Conservation (phyloP, 352 stramenopile genomes). For the Phytophthora ramorum region DNA sequence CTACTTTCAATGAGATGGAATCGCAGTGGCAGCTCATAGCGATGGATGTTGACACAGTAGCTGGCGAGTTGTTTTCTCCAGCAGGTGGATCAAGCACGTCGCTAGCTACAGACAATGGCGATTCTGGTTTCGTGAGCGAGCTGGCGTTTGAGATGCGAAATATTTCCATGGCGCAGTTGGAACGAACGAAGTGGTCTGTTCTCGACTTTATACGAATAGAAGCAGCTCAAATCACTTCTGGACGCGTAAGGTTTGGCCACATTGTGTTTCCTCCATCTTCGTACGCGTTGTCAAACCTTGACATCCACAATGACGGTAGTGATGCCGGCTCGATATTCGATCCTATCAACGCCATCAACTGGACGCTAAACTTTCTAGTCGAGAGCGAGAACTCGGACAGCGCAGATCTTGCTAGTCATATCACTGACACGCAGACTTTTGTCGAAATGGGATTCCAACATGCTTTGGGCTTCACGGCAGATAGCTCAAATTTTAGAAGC, state of each 20-base stretch:
- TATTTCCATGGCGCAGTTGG: slow-evolving; percentile 17
- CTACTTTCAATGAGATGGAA: slow-evolving; percentile 16
- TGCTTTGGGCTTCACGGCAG: slow-evolving; percentile 6
- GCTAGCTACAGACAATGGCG: neutral
- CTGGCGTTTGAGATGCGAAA: slow-evolving; percentile 18
- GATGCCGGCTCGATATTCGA: slow-evolving; percentile 6
- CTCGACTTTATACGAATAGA: slow-evolving; percentile 15
- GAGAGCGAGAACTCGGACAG: slow-evolving; percentile 4
- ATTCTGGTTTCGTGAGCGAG: neutral
- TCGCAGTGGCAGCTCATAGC: slow-evolving; percentile 19
- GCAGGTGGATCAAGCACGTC: neutral
- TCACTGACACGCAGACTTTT: neutral
- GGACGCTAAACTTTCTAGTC: slow-evolving; percentile 21
- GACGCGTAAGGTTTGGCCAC: slow-evolving; percentile 11
- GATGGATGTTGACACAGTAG: slow-evolving; percentile 18
- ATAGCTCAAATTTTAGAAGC: neutral
- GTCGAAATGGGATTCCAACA: slow-evolving; percentile 8
- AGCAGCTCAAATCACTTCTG: neutral
- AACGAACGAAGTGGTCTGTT: slow-evolving; percentile 26
- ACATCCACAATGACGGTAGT: slow-evolving; percentile 14
- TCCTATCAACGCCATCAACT: slow-evolving; percentile 26
- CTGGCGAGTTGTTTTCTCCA: slow-evolving; percentile 9
- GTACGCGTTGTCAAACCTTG: neutral
- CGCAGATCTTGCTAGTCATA: neutral
- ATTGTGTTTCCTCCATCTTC: slow-evolving; percentile 14